phyloP scores from a whole-genome alignment of 495 filamentous ascomycete genomes.

The Melanomma pulvis-pyrius region DNA sequence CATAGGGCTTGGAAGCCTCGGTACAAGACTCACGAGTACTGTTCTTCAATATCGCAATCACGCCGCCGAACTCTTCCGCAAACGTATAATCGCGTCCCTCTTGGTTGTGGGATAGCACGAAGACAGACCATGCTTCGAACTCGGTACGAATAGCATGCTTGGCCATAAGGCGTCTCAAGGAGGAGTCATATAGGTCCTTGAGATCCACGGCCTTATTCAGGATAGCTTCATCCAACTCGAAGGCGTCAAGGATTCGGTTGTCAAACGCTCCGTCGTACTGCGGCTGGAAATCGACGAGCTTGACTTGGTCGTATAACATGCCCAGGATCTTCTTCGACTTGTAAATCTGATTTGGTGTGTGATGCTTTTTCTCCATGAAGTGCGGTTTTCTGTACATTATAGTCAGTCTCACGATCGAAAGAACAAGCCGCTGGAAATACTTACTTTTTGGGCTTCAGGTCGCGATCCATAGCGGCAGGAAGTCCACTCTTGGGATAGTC shows the following conservation, averaged over 20 bases:
- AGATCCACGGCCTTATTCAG: constrained; percentile 63
- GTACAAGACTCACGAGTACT: constrained; percentile 66
- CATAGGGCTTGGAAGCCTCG: constrained; percentile 60
- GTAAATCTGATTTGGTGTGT: constrained; percentile 58
- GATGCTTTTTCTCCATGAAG: constrained; percentile 79
- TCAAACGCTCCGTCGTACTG: constrained; percentile 74
- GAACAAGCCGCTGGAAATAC: no score
- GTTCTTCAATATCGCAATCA: constrained; percentile 65
- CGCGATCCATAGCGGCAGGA: constrained; percentile 66
- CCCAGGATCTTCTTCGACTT: constrained; percentile 75
- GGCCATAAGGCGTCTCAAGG: constrained; percentile 77
- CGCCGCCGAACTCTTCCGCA: constrained; percentile 74
- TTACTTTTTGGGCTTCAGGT: constrained; percentile 62
- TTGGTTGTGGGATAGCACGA: constrained; percentile 71
- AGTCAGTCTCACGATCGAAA: no score
- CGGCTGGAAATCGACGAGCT: constrained; percentile 70
- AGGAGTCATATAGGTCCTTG: constrained; percentile 77
- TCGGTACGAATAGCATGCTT: constrained; percentile 85
- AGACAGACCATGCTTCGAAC: constrained; percentile 88
- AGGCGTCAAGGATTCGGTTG: constrained; percentile 68
- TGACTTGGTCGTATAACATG: constrained; percentile 75
- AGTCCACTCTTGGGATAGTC: constrained; percentile 92
- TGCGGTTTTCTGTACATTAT: no score
- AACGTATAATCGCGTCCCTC: constrained; percentile 77
- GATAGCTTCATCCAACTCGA: constrained; percentile 54